Conservation (phyloP, 2,329 filamentous ascomycete genomes). For the Monosporascus sp. region DNA sequence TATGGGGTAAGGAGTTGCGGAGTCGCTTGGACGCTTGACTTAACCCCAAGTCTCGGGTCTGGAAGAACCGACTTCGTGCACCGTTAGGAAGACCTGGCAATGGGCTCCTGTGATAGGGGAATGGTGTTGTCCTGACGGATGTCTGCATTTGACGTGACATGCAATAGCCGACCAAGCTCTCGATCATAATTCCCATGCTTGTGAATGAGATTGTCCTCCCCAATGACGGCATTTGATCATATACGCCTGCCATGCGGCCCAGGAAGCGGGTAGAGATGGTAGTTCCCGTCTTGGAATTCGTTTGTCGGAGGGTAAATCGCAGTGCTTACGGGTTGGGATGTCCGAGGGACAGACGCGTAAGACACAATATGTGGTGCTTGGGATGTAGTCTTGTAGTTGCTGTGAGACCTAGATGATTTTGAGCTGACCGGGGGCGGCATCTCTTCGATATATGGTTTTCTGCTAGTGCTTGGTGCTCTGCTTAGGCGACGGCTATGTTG, state of each 20-base stretch:
- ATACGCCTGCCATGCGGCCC: not conserved
- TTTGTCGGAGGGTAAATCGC: constrained; percentile 1
- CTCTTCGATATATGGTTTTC: constrained; percentile 15
- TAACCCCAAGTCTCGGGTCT: not conserved
- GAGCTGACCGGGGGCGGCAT: constrained; percentile 8
- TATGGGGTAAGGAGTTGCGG: not conserved
- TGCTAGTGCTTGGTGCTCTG: constrained; percentile 4
- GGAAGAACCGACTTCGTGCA: not conserved
- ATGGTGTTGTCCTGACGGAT: not conserved
- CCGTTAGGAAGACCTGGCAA: not conserved
- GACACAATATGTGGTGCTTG: not conserved
- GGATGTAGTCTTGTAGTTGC: constrained; percentile 7
- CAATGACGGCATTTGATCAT: not conserved
- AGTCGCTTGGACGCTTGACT: not conserved
- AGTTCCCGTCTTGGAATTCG: not conserved
- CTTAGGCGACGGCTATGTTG: constrained; percentile 10
- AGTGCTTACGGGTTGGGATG: constrained; percentile 1
- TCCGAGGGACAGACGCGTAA: constrained; percentile 8
- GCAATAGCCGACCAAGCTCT: not conserved
- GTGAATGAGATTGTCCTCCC: not conserved
- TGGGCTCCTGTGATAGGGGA: not conserved
- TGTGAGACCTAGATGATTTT: constrained; percentile 2
- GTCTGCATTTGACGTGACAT: not conserved
- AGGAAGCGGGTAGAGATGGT: not conserved
- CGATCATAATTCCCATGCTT: not conserved